Percentiles rank a stretch among this genome's conserved stretches.
Evolutionary conservation across 2,329 filamentous ascomycete genomes (phyloP).

Genomic region (Xylaria sp.): DNA sequence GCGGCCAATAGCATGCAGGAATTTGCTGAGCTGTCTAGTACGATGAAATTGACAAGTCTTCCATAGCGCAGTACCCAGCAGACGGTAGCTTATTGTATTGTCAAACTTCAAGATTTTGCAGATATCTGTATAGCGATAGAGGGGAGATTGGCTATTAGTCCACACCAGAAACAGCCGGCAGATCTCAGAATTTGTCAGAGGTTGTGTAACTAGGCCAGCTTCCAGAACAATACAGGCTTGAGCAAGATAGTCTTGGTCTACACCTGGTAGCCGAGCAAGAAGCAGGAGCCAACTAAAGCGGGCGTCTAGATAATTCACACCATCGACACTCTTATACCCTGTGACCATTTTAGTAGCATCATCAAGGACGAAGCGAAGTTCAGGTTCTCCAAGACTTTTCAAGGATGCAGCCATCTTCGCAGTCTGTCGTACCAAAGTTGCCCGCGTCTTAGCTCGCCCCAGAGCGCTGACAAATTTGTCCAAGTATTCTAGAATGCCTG

Average conservation of each 20-base stretch:
- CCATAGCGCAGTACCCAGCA: constrained; percentile 39
- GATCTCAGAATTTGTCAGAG: constrained; percentile 40
- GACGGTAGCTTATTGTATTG: constrained; percentile 29
- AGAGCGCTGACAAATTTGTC: constrained; percentile 34
- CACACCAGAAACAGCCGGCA: constrained; percentile 43
- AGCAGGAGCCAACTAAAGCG: constrained; percentile 46
- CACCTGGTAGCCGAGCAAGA: constrained; percentile 43
- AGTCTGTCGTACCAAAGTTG: constrained; percentile 38
- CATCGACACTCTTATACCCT: constrained; percentile 18
- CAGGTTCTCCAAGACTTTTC: constrained; percentile 31
- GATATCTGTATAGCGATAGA: constrained; percentile 23
- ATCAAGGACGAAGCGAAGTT: constrained; percentile 40
- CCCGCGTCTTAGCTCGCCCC: background rate
- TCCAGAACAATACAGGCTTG: constrained; percentile 41
- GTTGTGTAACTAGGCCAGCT: constrained; percentile 23
- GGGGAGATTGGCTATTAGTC: constrained; percentile 33
- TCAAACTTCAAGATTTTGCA: constrained; percentile 4
- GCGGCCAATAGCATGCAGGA: constrained; percentile 43
- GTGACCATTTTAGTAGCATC: constrained; percentile 36
- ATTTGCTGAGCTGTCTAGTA: constrained; percentile 36
- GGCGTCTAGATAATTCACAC: constrained; percentile 25
- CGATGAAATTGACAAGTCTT: constrained; percentile 36
- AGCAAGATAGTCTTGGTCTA: constrained; percentile 38
- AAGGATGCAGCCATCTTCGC: constrained; percentile 42
- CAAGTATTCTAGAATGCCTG: constrained; percentile 42